Conservation (phyloP, 805 yeast genomes). For the Maudiozyma bulderi region DNA sequence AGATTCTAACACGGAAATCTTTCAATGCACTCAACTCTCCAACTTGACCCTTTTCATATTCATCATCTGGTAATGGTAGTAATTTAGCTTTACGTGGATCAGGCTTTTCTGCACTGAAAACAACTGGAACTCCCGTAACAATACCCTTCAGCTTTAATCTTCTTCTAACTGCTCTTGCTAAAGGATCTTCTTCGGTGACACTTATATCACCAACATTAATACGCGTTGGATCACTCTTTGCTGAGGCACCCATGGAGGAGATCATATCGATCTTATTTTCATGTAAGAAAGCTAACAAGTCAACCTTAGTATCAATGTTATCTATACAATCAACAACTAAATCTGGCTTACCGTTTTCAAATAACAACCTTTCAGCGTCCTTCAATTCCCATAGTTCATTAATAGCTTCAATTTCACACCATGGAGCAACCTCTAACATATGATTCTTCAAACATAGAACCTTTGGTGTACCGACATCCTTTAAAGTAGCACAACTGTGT, state of each 20-base stretch:
- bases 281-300: slow-evolving; percentile 66
- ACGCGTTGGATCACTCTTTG: slow-evolving; percentile 91
- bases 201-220: slow-evolving; percentile 83
- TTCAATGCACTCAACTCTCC: slow-evolving; percentile 79
- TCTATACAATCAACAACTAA: slow-evolving; percentile 93
- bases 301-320: slow-evolving; percentile 94
- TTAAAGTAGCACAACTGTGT: slow-evolving; percentile 86
- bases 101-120: slow-evolving; percentile 92
- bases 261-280: slow-evolving; percentile 55
- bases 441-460: slow-evolving; percentile 71
- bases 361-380: slow-evolving; percentile 48
- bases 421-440: slow-evolving; percentile 75
- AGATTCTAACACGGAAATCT: slow-evolving; percentile 85
- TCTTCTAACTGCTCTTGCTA: slow-evolving; percentile 79
- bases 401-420: slow-evolving; percentile 73
- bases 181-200: slow-evolving; percentile 86
- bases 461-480: slow-evolving; percentile 88
- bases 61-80: slow-evolving; percentile 77
- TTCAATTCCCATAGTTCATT: slow-evolving; percentile 70
- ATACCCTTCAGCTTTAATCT: slow-evolving; percentile 76
- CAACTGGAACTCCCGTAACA: slow-evolving; percentile 66
- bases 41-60: slow-evolving; percentile 48
- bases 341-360: slow-evolving; percentile 50
- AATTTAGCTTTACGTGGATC: slow-evolving; percentile 87
- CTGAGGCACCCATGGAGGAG: slow-evolving; percentile 95